A percentile compares a stretch with the other conserved stretches of the same genome.
These are phyloP conservation scores for Phytophthora tentaculata DNA, from an alignment of 352 stramenopile species.

Conservation along the genomic window DNA sequence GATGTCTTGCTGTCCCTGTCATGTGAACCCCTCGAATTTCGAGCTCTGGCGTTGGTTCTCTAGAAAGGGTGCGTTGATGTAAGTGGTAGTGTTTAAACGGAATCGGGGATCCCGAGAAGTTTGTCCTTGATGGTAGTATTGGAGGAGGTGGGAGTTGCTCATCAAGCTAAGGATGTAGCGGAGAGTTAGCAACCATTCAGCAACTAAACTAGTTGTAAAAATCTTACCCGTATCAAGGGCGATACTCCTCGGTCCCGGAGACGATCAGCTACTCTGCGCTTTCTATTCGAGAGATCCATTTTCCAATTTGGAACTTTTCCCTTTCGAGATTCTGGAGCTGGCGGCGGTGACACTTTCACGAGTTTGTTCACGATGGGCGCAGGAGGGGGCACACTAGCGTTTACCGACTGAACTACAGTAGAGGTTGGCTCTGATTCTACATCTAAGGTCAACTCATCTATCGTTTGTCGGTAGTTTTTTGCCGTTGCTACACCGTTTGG, in stretches of 20 bases:
- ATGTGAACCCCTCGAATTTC: conserved; percentile 28
- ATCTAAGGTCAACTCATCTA: no score
- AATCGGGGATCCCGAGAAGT: conserved; percentile 3
- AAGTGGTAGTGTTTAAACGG: conserved; percentile 22
- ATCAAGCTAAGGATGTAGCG: conserved; percentile 24
- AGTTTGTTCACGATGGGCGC: not conserved
- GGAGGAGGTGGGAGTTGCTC: conserved; percentile 9
- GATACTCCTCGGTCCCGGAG: not conserved
- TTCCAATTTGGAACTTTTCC: not conserved
- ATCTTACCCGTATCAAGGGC: conserved; percentile 15
- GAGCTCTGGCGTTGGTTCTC: conserved; percentile 2
- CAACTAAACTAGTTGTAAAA: not conserved
- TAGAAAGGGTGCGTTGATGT: not conserved
- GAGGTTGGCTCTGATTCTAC: not conserved
- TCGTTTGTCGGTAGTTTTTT: not conserved
- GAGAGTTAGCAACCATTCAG: not conserved
- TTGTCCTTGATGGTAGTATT: conserved; percentile 5
- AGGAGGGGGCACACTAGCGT: conserved; percentile 1
- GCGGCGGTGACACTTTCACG: not conserved
- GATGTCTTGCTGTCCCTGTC: conserved; percentile 1
- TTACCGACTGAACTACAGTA: not conserved
- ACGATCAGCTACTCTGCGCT: not conserved
- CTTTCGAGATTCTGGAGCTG: conserved; percentile 1
- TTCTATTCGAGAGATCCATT: not conserved
- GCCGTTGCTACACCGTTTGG: not conserved